These are phyloP conservation scores for Hypoxylon sp. DNA, from an alignment of 2,329 filamentous ascomycete genomes.

Conservation along the genomic window DNA sequence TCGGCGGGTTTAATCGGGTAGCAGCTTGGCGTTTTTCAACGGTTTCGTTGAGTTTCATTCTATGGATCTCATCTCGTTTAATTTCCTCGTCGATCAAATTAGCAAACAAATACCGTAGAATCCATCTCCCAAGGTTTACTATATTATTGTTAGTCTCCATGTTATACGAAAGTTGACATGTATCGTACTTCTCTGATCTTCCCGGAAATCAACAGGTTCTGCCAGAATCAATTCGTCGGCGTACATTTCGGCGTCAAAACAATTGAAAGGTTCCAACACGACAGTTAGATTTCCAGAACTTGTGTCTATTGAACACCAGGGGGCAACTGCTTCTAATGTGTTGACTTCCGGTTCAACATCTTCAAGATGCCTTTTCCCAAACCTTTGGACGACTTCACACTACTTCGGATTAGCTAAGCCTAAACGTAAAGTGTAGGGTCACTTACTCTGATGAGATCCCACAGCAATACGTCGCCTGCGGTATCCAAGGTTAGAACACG, in stretches of 20 bases:
- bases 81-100: conserved; percentile 93
- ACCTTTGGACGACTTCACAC: conserved; percentile 91
- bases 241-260: conserved; percentile 97
- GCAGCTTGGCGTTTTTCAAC: conserved; percentile 71
- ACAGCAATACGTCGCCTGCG: conserved; percentile 92
- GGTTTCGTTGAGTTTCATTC: conserved; percentile 76
- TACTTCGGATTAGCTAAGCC: conserved; percentile 56
- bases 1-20: conserved; percentile 71
- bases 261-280: conserved; percentile 92
- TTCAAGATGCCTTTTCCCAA: conserved; percentile 93
- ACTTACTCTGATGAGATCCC: conserved; percentile 88
- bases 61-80: conserved; percentile 80
- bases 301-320: conserved; percentile 96
- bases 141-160: conserved; percentile 37
- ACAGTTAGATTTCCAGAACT: conserved; percentile 93
- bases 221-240: conserved; percentile 86
- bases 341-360: conserved; percentile 91
- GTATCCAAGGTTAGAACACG: conserved; percentile 93
- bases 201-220: conserved; percentile 83
- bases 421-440: background rate
- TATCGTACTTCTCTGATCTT: conserved; percentile 89
- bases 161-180: background rate
- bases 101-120: conserved; percentile 91
- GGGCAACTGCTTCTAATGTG: conserved; percentile 88
- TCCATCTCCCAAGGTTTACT: conserved; percentile 98